These are phyloP conservation scores for Aspergillus sp. DNA, from an alignment of 2,329 filamentous ascomycete species.

Conservation along the genomic window DNA sequence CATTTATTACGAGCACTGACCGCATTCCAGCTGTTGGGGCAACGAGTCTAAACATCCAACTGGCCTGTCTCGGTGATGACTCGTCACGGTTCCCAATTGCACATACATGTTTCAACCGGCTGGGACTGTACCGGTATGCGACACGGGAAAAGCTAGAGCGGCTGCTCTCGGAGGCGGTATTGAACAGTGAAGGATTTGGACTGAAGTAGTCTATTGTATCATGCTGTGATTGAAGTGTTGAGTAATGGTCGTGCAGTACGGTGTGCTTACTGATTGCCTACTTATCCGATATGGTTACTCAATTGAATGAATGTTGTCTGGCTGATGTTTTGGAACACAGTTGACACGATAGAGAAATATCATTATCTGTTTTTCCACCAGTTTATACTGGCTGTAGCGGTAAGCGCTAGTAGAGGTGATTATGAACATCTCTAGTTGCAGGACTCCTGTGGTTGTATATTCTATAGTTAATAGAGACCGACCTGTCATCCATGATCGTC, in stretches of 20 bases:
- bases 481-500: not conserved
- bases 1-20: conserved; percentile 88
- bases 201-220: conserved; percentile 57
- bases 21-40: conserved; percentile 86
- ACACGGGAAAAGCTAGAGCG: conserved; percentile 66
- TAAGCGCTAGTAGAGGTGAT: not conserved
- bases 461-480: no score
- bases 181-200: conserved; percentile 88
- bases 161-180: conserved; percentile 81
- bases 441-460: not conserved
- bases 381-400: not conserved
- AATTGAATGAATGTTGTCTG: not conserved
- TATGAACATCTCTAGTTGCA: not conserved
- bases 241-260: not conserved
- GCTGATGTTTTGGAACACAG: not conserved
- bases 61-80: conserved; percentile 75
- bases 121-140: conserved; percentile 73
- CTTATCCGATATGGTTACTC: not conserved
- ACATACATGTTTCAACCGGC: conserved; percentile 85
- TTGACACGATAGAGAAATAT: not conserved
- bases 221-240: not conserved
- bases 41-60: conserved; percentile 72
- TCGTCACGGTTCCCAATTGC: conserved; percentile 76
- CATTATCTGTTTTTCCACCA: not conserved
- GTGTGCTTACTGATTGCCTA: not conserved